Evolutionary conservation across 2,329 filamentous ascomycete genomes (phyloP).

Genomic region (Botryotinia convoluta): DNA sequence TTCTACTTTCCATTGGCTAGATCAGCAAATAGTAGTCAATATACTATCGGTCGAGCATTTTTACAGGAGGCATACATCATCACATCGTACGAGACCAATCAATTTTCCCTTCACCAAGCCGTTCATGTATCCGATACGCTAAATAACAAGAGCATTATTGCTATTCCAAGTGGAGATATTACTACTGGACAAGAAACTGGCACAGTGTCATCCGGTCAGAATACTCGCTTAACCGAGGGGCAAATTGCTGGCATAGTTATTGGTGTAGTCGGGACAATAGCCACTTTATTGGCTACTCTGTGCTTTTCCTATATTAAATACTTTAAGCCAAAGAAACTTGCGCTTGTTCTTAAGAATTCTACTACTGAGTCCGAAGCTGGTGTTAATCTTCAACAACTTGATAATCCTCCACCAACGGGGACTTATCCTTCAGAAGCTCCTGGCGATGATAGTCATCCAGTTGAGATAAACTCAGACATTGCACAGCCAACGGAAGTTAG

Average conservation of each 20-base stretch:
- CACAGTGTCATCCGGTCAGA: background rate
- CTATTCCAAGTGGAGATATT: slow-evolving; percentile 21
- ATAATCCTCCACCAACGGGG: slow-evolving; percentile 46
- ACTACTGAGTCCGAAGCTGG: background rate
- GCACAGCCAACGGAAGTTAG: slow-evolving; percentile 45
- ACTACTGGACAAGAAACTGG: background rate
- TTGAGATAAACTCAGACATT: slow-evolving; percentile 41
- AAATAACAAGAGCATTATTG: slow-evolving; percentile 29
- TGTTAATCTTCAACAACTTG: slow-evolving; percentile 35
- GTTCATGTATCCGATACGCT: slow-evolving; percentile 32
- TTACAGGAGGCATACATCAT: slow-evolving; percentile 40
- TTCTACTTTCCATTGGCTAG: slow-evolving; percentile 42
- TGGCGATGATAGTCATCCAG: slow-evolving; percentile 38
- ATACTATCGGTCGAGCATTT: slow-evolving; percentile 39
- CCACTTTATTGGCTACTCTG: slow-evolving; percentile 22
- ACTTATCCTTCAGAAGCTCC: slow-evolving; percentile 43
- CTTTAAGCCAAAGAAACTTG: background rate
- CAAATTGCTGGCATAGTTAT: slow-evolving; percentile 34
- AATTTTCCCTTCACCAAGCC: slow-evolving; percentile 38
- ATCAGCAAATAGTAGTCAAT: slow-evolving; percentile 35
- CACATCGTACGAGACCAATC: slow-evolving; percentile 38
- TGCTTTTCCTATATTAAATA: background rate
- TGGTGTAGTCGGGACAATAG: slow-evolving; percentile 14
- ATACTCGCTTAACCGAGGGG: slow-evolving; percentile 23
- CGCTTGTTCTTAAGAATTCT: background rate